These are phyloP conservation scores for Coemansia sp. DNA, from an alignment of 192 early-diverging fungal species.

Conservation along the genomic window DNA sequence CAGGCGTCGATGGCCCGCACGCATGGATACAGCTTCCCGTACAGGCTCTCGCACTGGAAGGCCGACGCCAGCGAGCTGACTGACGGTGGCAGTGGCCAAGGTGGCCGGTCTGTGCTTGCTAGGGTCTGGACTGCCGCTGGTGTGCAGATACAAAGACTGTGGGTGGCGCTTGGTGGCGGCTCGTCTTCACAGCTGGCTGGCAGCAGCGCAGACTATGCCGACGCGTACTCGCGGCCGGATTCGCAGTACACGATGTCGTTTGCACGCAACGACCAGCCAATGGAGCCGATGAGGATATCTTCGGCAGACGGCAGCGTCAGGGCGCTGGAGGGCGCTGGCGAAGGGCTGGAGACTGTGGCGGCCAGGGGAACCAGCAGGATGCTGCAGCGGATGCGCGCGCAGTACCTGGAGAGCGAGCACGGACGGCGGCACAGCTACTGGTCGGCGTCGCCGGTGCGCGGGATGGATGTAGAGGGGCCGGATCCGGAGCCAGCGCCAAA, in stretches of 20 bases:
- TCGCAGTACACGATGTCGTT: conserved; percentile 26
- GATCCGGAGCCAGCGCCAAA: conserved; percentile 4
- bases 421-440: conserved; percentile 47
- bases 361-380: conserved; percentile 35
- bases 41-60: conserved; percentile 39
- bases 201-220: neutral
- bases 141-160: neutral
- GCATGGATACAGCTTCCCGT: conserved; percentile 48
- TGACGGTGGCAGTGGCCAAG: neutral
- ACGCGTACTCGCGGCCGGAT: conserved; percentile 7
- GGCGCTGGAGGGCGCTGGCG: neutral
- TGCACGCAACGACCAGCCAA: neutral
- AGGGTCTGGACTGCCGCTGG: neutral
- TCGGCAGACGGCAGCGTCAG: neutral
- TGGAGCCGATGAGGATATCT: conserved; percentile 5
- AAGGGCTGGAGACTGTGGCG: conserved; percentile 6
- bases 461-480: neutral
- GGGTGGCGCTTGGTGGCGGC: conserved; percentile 5
- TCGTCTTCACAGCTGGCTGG: neutral
- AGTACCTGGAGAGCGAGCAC: conserved; percentile 41
- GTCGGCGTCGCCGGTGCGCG: conserved; percentile 20
- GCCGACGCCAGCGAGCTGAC: neutral
- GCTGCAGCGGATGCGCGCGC: conserved; percentile 25
- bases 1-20: conserved; percentile 36
- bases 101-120: neutral